Evolutionary conservation across 495 filamentous ascomycete genomes (phyloP).

Genomic region (Xylaria venustula): DNA sequence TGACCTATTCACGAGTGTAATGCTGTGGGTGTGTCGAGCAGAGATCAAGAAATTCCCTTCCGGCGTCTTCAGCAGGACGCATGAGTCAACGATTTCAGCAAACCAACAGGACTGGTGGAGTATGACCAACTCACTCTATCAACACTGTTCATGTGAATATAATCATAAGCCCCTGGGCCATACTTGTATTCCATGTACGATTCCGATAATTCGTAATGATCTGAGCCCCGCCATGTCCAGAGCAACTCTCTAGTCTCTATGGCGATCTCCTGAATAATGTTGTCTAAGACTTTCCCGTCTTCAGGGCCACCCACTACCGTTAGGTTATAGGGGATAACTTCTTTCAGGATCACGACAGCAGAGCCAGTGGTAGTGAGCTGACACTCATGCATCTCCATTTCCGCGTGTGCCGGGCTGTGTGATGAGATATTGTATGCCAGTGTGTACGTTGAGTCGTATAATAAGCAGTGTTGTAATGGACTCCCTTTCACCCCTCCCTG

Average conservation of each 20-base stretch:
- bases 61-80: constrained; percentile 11
- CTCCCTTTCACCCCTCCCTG: neutral
- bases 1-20: constrained; percentile 41
- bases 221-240: constrained; percentile 42
- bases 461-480: constrained; percentile 1
- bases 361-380: constrained; percentile 14
- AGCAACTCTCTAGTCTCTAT: constrained; percentile 19
- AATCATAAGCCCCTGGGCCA: constrained; percentile 26
- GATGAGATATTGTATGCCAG: constrained; percentile 17
- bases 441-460: constrained; percentile 22
- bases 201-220: constrained; percentile 27
- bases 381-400: constrained; percentile 18
- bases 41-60: constrained; percentile 44
- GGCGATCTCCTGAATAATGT: constrained; percentile 24
- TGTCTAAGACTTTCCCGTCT: constrained; percentile 18
- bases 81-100: neutral
- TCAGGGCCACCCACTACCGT: constrained; percentile 15
- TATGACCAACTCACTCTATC: constrained; percentile 20
- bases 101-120: neutral
- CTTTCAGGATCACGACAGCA: constrained; percentile 12
- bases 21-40: constrained; percentile 36
- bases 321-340: constrained; percentile 15
- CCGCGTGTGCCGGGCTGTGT: neutral
- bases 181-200: constrained; percentile 14
- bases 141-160: constrained; percentile 42